Evolutionary conservation across 2,329 filamentous ascomycete genomes (phyloP).

Genomic region (Ophidiomyces ophidiicola): DNA sequence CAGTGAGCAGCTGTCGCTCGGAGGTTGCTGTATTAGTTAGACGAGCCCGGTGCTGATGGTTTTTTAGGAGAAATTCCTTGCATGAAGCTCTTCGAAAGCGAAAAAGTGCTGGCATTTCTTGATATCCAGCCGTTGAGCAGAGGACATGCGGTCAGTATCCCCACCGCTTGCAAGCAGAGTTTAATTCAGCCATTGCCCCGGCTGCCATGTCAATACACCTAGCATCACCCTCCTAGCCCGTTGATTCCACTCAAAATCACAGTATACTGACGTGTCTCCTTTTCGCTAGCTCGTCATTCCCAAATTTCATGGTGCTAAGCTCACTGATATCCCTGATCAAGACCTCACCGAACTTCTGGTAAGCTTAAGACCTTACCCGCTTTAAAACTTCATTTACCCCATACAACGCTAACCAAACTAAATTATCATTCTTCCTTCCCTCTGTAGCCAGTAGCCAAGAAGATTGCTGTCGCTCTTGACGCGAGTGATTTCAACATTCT

Average conservation of each 20-base stretch:
- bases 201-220: too few relatives aligned
- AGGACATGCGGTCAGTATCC: conserved; percentile 66
- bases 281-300: conserved; percentile 72
- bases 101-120: conserved; percentile 88
- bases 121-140: conserved; percentile 83
- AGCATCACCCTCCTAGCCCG: neutral
- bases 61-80: conserved; percentile 77
- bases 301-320: conserved; percentile 84
- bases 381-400: neutral
- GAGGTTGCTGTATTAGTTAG: conserved; percentile 8
- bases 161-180: too few relatives aligned
- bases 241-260: neutral
- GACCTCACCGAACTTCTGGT: conserved; percentile 70
- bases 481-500: conserved; percentile 80
- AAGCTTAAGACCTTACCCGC: conserved; percentile 24
- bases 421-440: conserved; percentile 13
- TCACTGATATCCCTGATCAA: conserved; percentile 86
- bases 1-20: too few relatives aligned
- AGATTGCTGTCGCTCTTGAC: conserved; percentile 64
- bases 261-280: neutral
- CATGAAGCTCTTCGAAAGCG: conserved; percentile 90
- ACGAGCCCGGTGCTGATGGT: conserved; percentile 5
- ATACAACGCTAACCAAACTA: neutral
- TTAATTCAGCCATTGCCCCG: too few relatives aligned
- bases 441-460: conserved; percentile 64